phyloP scores from a whole-genome alignment of 1,284 basidiomycete genomes.

The Kalmanozyma brasiliensis region DNA sequence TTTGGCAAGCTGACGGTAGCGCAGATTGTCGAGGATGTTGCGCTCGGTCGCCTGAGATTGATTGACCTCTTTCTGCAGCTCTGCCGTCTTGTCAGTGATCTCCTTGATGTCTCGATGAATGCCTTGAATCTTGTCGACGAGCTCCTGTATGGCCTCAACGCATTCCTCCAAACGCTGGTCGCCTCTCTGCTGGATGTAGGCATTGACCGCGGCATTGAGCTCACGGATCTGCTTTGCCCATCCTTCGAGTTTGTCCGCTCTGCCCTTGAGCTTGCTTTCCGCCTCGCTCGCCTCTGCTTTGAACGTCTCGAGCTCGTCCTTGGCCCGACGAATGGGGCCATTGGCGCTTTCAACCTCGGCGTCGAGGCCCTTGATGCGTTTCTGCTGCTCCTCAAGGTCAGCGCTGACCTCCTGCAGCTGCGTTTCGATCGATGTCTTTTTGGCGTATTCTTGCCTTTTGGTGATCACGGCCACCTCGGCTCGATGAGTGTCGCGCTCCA shows the following conservation, averaged over 20 bases:
- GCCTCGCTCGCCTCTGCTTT: conserved; percentile 73
- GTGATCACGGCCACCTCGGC: conserved; percentile 69
- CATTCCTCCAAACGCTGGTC: conserved; percentile 49
- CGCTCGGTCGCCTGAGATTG: conserved; percentile 68
- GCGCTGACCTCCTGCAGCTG: conserved; percentile 72
- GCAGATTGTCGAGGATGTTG: conserved; percentile 87
- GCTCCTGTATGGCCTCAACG: conserved; percentile 52
- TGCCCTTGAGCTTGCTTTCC: conserved; percentile 72
- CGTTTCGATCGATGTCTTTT: conserved; percentile 38
- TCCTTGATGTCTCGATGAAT: conserved; percentile 43
- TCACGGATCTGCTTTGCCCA: conserved; percentile 55
- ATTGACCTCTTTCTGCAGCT: conserved; percentile 66
- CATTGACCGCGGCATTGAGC: conserved; percentile 35
- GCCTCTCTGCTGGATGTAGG: conserved; percentile 47
- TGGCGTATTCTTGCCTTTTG: conserved; percentile 50
- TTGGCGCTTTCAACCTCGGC: conserved; percentile 75
- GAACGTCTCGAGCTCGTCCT: conserved; percentile 74
- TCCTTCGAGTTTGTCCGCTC: conserved; percentile 34
- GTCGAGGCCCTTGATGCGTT: conserved; percentile 70
- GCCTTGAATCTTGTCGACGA: conserved; percentile 53
- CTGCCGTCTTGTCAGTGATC: conserved; percentile 45
- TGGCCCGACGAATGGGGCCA: conserved; percentile 77
- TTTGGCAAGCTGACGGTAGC: conserved; percentile 77
- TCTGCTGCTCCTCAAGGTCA: conserved; percentile 70
- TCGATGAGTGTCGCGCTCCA: conserved; percentile 48